phyloP scores from a whole-genome alignment of 2,329 filamentous ascomycete genomes.

The Calonectria pteridis region DNA sequence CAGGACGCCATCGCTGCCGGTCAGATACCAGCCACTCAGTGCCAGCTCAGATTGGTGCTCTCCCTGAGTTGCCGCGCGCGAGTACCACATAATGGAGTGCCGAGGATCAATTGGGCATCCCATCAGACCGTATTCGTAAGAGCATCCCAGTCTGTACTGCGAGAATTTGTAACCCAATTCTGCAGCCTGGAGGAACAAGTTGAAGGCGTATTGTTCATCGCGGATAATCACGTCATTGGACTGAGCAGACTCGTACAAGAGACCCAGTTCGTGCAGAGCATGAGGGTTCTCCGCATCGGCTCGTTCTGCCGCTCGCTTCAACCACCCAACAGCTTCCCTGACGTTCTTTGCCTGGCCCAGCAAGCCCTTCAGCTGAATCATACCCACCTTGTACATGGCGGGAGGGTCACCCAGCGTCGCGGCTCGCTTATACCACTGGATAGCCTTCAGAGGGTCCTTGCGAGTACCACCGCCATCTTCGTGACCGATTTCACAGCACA shows the following conservation, averaged over 20 bases:
- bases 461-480: constrained; percentile 95
- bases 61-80: constrained; percentile 87
- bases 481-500: constrained; percentile 96
- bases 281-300: constrained; percentile 94
- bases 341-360: constrained; percentile 88
- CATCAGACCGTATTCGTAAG: constrained; percentile 89
- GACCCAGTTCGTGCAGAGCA: constrained; percentile 87
- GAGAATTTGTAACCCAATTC: constrained; percentile 95
- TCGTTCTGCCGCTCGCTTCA: constrained; percentile 91
- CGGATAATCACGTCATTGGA: constrained; percentile 80
- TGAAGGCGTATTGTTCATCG: constrained; percentile 85
- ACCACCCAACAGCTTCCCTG: constrained; percentile 88
- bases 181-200: constrained; percentile 86
- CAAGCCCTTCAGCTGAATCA: constrained; percentile 93
- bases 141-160: constrained; percentile 88
- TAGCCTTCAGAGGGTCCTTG: constrained; percentile 91
- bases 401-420: constrained; percentile 90
- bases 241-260: constrained; percentile 74
- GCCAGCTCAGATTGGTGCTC: constrained; percentile 94
- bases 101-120: constrained; percentile 86
- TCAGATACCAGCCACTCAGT: constrained; percentile 93
- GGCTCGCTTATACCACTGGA: constrained; percentile 97
- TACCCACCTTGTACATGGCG: constrained; percentile 98
- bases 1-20: constrained; percentile 87
- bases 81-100: constrained; percentile 94